A percentile compares a stretch with the other conserved stretches of the same genome.
phyloP scores from a whole-genome alignment of 331 rosid species.

The Telfairia occidentalis region DNA sequence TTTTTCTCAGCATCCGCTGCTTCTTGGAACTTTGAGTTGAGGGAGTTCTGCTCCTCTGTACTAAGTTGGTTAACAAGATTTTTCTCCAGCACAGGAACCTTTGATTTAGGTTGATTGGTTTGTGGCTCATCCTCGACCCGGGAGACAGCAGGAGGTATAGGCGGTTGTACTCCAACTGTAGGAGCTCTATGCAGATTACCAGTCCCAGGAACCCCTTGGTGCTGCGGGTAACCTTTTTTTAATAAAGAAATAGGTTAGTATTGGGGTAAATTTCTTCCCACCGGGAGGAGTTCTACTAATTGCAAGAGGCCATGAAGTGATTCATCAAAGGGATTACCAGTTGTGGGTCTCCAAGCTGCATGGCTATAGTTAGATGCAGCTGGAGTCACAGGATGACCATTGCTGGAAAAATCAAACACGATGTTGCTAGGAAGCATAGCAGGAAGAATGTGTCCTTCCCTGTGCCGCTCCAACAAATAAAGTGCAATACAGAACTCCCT shows the following conservation, averaged over 20 bases:
- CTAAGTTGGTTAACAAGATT: slow-evolving; percentile 73
- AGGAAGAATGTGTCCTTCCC: slow-evolving; percentile 89
- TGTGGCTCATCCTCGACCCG: slow-evolving; percentile 46
- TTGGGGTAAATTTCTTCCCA: background rate
- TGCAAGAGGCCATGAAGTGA: background rate
- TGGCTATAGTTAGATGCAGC: slow-evolving; percentile 23
- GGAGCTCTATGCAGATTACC: slow-evolving; percentile 33
- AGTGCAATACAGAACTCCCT: slow-evolving; percentile 91
- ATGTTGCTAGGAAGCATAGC: slow-evolving; percentile 61
- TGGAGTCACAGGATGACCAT: slow-evolving; percentile 39
- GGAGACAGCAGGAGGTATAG: slow-evolving; percentile 45
- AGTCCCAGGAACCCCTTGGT: slow-evolving; percentile 43
- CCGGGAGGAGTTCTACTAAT: background rate
- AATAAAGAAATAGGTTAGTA: background rate
- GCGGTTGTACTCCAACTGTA: slow-evolving; percentile 48
- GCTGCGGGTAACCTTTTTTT: slow-evolving; percentile 56
- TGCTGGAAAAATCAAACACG: slow-evolving; percentile 47
- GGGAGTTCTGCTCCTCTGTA: slow-evolving; percentile 79
- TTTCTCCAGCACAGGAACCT: slow-evolving; percentile 78
- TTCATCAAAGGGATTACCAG: slow-evolving; percentile 38
- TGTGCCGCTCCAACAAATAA: slow-evolving; percentile 88
- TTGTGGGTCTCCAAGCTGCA: slow-evolving; percentile 52
- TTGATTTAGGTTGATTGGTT: slow-evolving; percentile 47
- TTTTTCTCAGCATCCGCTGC: slow-evolving; percentile 84
- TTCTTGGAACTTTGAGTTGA: slow-evolving; percentile 64